Conservation (phyloP, 805 yeast species). For the Nakazawaea peltata region DNA sequence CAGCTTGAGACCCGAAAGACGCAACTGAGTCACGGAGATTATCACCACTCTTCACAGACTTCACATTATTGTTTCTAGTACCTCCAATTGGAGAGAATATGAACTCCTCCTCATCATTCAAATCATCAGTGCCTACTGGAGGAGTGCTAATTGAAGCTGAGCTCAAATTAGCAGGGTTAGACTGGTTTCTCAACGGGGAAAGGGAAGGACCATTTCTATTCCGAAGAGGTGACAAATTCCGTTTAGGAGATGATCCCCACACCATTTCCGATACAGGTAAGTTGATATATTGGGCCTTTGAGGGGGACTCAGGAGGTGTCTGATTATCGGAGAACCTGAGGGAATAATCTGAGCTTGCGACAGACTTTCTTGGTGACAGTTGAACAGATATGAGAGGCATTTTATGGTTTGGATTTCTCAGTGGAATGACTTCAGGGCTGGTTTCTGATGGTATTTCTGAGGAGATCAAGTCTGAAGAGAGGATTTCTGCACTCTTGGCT, state of each 20-base stretch:
- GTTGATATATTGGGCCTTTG: constrained; percentile 4
- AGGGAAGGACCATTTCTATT: constrained; percentile 1
- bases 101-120: constrained; percentile 19
- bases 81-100: constrained; percentile 15
- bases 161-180: background rate
- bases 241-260: constrained; percentile 8
- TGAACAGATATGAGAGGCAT: constrained; percentile 1
- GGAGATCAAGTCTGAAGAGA: too few species aligned
- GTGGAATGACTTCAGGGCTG: too few species aligned
- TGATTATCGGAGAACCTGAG: background rate
- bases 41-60: too few species aligned
- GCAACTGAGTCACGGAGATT: background rate
- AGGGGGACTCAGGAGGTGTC: too few species aligned
- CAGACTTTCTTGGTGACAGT: constrained; percentile 5
- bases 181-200: constrained; percentile 12
- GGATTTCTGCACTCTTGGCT: too few species aligned
- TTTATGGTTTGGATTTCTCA: constrained; percentile 5
- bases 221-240: constrained; percentile 4
- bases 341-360: constrained; percentile 8
- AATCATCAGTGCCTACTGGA: too few species aligned
- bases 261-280: constrained; percentile 6
- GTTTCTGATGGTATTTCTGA: too few species aligned
- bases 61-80: constrained; percentile 1
- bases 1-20: constrained; percentile 1
- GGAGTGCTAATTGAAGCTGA: background rate